These are phyloP conservation scores for Xylaria bambusicola DNA, from an alignment of 495 filamentous ascomycete species.

Conservation along the genomic window DNA sequence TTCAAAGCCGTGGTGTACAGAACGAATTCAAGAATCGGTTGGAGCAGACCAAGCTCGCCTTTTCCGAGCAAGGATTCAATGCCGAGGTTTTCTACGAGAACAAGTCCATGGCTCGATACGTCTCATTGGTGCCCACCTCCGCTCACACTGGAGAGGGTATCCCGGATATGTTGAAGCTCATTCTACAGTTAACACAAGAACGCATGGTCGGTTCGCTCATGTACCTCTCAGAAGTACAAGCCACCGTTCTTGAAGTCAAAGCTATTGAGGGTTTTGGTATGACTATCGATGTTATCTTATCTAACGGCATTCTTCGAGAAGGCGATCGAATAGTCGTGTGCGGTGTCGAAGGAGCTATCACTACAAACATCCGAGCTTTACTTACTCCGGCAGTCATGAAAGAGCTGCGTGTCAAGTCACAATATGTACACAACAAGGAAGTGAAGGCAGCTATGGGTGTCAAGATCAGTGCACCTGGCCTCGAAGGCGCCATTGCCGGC, in stretches of 20 bases:
- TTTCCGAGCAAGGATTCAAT: slow-evolving; percentile 97
- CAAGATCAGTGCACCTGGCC: slow-evolving; percentile 95
- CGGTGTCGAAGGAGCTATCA: slow-evolving; percentile 90
- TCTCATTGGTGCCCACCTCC: slow-evolving; percentile 94
- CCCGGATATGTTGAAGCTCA: slow-evolving; percentile 97
- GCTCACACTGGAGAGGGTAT: slow-evolving; percentile 98
- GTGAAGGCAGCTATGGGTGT: slow-evolving; percentile 98
- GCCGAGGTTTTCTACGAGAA: slow-evolving; percentile 96
- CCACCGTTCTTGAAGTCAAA: slow-evolving; percentile 98
- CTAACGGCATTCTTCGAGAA: slow-evolving; percentile 92
- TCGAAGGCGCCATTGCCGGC: slow-evolving; percentile 95
- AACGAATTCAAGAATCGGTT: slow-evolving; percentile 92
- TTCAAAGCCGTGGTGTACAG: slow-evolving; percentile 93
- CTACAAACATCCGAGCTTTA: slow-evolving; percentile 94
- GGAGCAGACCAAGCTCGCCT: slow-evolving; percentile 87
- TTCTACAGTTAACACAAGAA: slow-evolving; percentile 89
- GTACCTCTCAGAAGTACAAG: slow-evolving; percentile 97
- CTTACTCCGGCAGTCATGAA: slow-evolving; percentile 92
- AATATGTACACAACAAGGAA: slow-evolving; percentile 98
- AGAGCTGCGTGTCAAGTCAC: slow-evolving; percentile 88
- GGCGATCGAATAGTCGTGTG: slow-evolving; percentile 94
- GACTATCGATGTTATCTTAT: slow-evolving; percentile 96
- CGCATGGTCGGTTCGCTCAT: slow-evolving; percentile 97
- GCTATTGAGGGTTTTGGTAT: slow-evolving; percentile 98
- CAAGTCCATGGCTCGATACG: slow-evolving; percentile 89